These are phyloP conservation scores for Solanum sejunctum DNA, from an alignment of 257 asterid species.

Conservation along the genomic window DNA sequence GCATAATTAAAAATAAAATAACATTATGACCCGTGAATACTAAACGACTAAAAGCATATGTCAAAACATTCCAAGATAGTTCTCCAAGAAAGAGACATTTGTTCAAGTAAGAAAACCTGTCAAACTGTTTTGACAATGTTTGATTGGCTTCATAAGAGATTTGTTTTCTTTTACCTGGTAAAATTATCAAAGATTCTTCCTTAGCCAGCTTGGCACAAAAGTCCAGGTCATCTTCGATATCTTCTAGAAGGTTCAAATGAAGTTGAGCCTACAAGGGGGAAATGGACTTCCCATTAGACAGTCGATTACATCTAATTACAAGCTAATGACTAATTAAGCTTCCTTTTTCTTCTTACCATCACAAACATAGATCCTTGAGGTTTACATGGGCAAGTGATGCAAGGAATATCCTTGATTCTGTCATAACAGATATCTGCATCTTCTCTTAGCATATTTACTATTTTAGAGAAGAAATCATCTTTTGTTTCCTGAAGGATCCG, in stretches of 20 bases:
- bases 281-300: background rate
- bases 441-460: conserved; percentile 30
- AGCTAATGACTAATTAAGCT: background rate
- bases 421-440: conserved; percentile 37
- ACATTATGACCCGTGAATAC: background rate
- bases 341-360: conserved; percentile 36
- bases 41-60: background rate
- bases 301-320: background rate
- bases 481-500: conserved; percentile 45
- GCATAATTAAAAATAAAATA: background rate
- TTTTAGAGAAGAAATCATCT: conserved; percentile 39
- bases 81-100: background rate
- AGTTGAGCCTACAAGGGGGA: conserved; percentile 43
- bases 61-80: background rate
- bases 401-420: conserved; percentile 42
- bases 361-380: conserved; percentile 86
- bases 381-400: conserved; percentile 66
- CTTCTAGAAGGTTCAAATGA: conserved; percentile 36
- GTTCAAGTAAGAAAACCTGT: background rate
- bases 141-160: background rate
- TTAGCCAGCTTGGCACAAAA: conserved; percentile 47
- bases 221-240: conserved; percentile 52
- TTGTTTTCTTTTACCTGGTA: conserved; percentile 41
- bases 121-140: background rate
- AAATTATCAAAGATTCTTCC: conserved; percentile 45